Conservation (phyloP, 2,329 filamentous ascomycete species). For the Xylaria sp. region DNA sequence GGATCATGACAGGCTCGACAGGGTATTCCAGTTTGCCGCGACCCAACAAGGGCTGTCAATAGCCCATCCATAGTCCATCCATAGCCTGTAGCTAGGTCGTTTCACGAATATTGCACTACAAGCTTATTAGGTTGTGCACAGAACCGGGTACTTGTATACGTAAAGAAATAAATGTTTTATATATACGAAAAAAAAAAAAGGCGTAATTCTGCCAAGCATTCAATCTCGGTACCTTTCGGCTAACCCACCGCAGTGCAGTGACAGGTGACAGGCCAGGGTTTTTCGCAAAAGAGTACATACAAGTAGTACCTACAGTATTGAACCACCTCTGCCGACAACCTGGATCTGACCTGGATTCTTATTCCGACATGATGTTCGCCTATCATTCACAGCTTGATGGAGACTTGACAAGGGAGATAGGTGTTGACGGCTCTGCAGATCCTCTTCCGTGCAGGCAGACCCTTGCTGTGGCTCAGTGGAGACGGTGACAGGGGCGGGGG, state of each 20-base stretch:
- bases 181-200: conserved; percentile 1
- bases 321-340: conserved; percentile 22
- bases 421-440: conserved; percentile 14
- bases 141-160: neutral
- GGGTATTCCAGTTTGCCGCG: neutral
- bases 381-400: neutral
- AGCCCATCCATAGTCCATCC: neutral
- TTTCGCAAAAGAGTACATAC: conserved; percentile 1
- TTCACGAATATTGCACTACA: neutral
- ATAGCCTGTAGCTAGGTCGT: neutral
- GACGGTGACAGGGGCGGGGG: neutral
- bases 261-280: conserved; percentile 8
- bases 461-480: conserved; percentile 24
- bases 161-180: neutral
- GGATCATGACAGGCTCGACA: conserved; percentile 6
- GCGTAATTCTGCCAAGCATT: conserved; percentile 16
- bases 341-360: conserved; percentile 16
- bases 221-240: conserved; percentile 25
- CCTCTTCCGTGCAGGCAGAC: conserved; percentile 16
- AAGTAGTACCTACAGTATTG: no score
- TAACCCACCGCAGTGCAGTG: conserved; percentile 7
- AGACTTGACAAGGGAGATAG: no score
- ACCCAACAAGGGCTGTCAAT: conserved; percentile 14
- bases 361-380: conserved; percentile 22
- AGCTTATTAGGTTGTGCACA: neutral